Evolutionary conservation across 805 yeast species (phyloP).

Genomic region (Monosporozyma yasuniensis): DNA sequence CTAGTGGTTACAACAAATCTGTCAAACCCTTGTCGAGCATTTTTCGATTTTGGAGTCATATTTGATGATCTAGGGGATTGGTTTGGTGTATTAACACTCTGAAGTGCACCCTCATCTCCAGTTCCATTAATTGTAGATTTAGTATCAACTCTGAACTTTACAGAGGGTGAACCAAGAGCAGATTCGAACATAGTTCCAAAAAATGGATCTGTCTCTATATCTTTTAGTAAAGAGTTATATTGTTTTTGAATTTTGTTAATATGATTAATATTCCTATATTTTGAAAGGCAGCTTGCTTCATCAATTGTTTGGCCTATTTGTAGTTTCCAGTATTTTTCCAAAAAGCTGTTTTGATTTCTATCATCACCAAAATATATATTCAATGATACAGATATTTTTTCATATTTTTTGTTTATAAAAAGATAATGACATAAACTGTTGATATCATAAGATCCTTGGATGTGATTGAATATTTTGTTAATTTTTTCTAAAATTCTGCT

Average conservation of each 20-base stretch:
- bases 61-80: constrained; percentile 27
- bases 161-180: constrained; percentile 37
- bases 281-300: constrained; percentile 8
- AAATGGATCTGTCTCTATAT: constrained; percentile 38
- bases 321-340: constrained; percentile 19
- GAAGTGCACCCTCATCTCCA: too few species aligned
- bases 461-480: constrained; percentile 17
- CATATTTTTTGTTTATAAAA: constrained; percentile 15
- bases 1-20: constrained; percentile 17
- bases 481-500: constrained; percentile 8
- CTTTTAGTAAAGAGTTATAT: constrained; percentile 26
- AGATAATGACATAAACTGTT: constrained; percentile 15
- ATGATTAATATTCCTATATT: constrained; percentile 18
- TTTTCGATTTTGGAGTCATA: constrained; percentile 25
- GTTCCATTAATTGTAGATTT: too few species aligned
- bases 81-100: background rate
- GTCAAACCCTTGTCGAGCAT: constrained; percentile 18
- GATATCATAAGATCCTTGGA: constrained; percentile 23
- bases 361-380: constrained; percentile 14
- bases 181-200: constrained; percentile 43
- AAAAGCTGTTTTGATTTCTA: constrained; percentile 5
- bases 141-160: background rate
- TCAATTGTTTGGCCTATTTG: constrained; percentile 14
- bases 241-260: constrained; percentile 27
- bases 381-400: constrained; percentile 15